Conservation (phyloP, 192 early-diverging fungal species). For the Coemansia sp. region DNA sequence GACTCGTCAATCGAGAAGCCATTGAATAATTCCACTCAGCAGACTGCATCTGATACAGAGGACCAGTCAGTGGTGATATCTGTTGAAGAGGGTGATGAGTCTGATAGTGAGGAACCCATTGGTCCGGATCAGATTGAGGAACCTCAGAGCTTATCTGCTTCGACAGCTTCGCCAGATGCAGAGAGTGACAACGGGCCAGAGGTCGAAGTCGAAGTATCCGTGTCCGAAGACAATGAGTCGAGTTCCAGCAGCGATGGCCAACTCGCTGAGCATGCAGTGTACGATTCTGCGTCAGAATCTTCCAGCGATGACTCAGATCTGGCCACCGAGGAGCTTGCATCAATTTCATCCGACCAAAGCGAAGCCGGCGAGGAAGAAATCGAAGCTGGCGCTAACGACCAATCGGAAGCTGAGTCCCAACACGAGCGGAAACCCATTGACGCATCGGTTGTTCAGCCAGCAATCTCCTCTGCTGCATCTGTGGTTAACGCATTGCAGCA, state of each 20-base stretch:
- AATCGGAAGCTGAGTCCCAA: slow-evolving; percentile 7
- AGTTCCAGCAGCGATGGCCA: not conserved
- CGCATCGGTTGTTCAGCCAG: not conserved
- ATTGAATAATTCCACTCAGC: too few species aligned
- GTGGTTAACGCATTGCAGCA: not conserved
- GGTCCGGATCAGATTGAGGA: not conserved
- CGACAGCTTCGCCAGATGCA: slow-evolving; percentile 10
- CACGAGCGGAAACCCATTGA: not conserved
- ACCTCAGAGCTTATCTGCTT: not conserved
- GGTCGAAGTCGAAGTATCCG: slow-evolving; percentile 1
- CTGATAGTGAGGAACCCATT: not conserved
- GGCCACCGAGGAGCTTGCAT: slow-evolving; percentile 30
- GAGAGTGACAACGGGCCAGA: slow-evolving; percentile 10
- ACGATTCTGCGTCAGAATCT: not conserved
- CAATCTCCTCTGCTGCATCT: not conserved
- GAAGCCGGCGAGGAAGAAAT: slow-evolving; percentile 2
- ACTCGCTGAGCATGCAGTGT: not conserved
- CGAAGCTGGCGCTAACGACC: slow-evolving; percentile 4
- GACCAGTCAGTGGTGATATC: slow-evolving; percentile 19
- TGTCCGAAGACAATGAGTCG: slow-evolving; percentile 3
- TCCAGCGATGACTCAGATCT: slow-evolving; percentile 27
- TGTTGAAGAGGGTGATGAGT: not conserved
- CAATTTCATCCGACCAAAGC: slow-evolving; percentile 15
- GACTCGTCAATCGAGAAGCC: not conserved
- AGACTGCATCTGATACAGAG: not conserved